A percentile compares a stretch with the other conserved stretches of the same genome.
phyloP scores from a whole-genome alignment of 495 filamentous ascomycete genomes.

The Parmelia sp. region DNA sequence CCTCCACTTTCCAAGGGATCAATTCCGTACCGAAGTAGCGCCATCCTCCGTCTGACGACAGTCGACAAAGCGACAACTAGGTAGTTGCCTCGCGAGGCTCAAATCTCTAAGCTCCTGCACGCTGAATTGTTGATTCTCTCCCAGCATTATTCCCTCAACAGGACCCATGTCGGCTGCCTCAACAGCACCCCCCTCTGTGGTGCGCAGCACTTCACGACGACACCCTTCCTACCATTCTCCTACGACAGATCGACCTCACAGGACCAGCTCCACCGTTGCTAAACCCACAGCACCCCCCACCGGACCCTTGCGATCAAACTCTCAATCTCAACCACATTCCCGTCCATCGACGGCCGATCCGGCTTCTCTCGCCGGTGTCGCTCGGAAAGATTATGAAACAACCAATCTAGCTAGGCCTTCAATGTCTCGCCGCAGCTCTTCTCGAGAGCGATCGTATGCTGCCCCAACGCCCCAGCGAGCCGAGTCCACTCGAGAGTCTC shows the following conservation, averaged over 20 bases:
- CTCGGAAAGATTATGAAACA: slow-evolving; percentile 54
- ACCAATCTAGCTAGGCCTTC: slow-evolving; percentile 43
- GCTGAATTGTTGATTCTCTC: not conserved
- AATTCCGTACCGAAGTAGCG: not conserved
- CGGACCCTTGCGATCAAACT: slow-evolving; percentile 39
- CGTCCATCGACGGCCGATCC: slow-evolving; percentile 47
- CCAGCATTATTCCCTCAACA: not conserved
- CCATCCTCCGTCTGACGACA: not conserved
- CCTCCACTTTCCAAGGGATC: not conserved
- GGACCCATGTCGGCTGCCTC: slow-evolving; percentile 23
- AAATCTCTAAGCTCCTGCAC: not conserved
- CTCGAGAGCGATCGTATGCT: slow-evolving; percentile 47
- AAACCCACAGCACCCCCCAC: slow-evolving; percentile 32
- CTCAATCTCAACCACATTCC: slow-evolving; percentile 47
- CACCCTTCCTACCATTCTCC: slow-evolving; percentile 28
- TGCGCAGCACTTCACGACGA: slow-evolving; percentile 26
- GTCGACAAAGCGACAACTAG: not conserved
- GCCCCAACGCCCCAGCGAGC: slow-evolving; percentile 44
- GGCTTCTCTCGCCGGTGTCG: slow-evolving; percentile 46
- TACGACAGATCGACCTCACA: slow-evolving; percentile 49
- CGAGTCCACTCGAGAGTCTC: slow-evolving; percentile 44
- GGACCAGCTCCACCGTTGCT: slow-evolving; percentile 49
- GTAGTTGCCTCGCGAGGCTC: not conserved
- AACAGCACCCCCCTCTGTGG: slow-evolving; percentile 22
- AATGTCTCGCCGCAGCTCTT: slow-evolving; percentile 48